Base-by-base conservation (phyloP, 352 stramenopile genomes). In the Globisporangium ultimum region DNA sequence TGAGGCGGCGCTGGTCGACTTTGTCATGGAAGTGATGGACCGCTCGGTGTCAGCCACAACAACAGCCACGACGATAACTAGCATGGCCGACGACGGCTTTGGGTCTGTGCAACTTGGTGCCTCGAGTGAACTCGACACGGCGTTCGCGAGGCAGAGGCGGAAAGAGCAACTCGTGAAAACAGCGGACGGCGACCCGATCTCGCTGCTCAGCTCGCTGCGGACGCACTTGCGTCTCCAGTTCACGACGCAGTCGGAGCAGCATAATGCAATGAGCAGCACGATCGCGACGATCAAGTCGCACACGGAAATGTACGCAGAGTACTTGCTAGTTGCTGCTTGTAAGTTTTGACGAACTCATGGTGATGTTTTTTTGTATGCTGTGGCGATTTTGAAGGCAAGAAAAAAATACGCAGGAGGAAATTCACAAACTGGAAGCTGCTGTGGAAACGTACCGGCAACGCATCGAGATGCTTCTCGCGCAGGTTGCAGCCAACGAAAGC, bases 11-110 rank as follows among this genome's bases (percentile, higher is more conserved):
- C 74, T 92, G 42, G 77, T 81, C 9, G 83, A 92, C 63, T 78
- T 90, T 28, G 85, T 88, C 61, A 77, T 86, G 55, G 83, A 92
- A 53, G 62, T 92, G 15, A 80, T 88, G 68, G 72, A 84, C 42
- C 72, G 74, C 42, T 50, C 50, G 3, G 48, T 12, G 21, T 11
- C 18, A 12, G 17, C 24, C 11, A 15, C 21, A n/a, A 18, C 22
- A 42, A 22, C 18, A 12, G 17, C 24, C 11, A 15, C 21, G 24
- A 18, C 22, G 46, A 22, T n/a, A 54, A 20, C 32, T 12, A 15
- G n/a, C 3, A 36, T 48, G 13, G 21, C 14, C 12, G 14, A 12
- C 1, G 4, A 7, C 2, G 32, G 28, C 2, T 1, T 1, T 2
- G 43, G 53, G 48, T 22, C 14, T 12, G 14, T 43, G 38, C 38